These are phyloP conservation scores for Botryotinia calthae DNA, from an alignment of 2,329 filamentous ascomycete genomes.

Conservation along the genomic window DNA sequence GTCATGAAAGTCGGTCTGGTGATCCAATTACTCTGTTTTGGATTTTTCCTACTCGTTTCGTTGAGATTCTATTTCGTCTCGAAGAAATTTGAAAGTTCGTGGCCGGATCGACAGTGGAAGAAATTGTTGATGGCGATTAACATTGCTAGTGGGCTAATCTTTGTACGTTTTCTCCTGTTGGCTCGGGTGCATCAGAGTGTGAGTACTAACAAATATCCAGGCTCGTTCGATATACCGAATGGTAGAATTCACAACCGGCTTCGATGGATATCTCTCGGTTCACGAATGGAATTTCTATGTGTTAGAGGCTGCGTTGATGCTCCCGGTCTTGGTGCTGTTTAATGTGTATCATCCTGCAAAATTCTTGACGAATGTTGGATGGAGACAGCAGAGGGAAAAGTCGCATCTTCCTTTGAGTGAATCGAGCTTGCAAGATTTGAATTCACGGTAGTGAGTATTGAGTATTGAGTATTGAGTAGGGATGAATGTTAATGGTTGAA, in stretches of 20 bases:
- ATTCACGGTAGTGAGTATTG: not conserved
- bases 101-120: slow-evolving; percentile 41
- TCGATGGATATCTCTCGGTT: slow-evolving; percentile 47
- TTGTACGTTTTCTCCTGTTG: slow-evolving; percentile 40
- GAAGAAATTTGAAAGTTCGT: slow-evolving; percentile 25
- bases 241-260: slow-evolving; percentile 51
- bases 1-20: slow-evolving; percentile 45
- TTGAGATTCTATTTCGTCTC: slow-evolving; percentile 41
- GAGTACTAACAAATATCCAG: not conserved
- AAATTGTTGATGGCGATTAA: slow-evolving; percentile 45
- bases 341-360: slow-evolving; percentile 48
- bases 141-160: slow-evolving; percentile 45
- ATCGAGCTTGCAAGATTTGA: not conserved
- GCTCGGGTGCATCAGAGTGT: not conserved
- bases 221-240: slow-evolving; percentile 50
- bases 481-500: not conserved
- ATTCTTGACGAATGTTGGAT: slow-evolving; percentile 35
- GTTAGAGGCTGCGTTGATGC: slow-evolving; percentile 42
- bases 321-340: slow-evolving; percentile 46
- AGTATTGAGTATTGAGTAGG: not conserved
- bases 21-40: slow-evolving; percentile 44
- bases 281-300: slow-evolving; percentile 54
- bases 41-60: slow-evolving; percentile 44
- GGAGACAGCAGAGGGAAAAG: slow-evolving; percentile 16
- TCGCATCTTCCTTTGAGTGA: not conserved